phyloP scores from a whole-genome alignment of 352 stramenopile genomes.

The Pythium aphanidermatum region DNA sequence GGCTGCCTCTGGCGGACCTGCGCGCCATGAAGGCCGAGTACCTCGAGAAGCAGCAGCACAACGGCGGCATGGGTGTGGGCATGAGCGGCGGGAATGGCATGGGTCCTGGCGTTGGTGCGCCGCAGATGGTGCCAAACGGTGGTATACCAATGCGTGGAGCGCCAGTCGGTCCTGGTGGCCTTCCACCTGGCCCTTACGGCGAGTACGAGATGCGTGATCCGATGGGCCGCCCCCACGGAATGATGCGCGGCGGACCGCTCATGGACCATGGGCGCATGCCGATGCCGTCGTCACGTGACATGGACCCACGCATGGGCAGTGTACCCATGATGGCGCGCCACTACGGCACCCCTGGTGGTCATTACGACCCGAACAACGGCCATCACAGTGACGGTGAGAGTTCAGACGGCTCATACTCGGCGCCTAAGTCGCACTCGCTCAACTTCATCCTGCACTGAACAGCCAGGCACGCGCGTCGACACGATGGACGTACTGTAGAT shows the following conservation, averaged over 20 bases:
- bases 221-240: constrained; percentile 21
- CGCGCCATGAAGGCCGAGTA: constrained; percentile 83
- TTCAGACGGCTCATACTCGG: constrained; percentile 50
- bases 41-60: constrained; percentile 35
- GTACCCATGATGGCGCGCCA: constrained; percentile 2
- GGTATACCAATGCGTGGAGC: background rate
- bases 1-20: constrained; percentile 71
- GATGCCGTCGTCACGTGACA: background rate
- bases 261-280: constrained; percentile 2
- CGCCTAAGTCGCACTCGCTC: constrained; percentile 70
- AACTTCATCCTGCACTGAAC: constrained; percentile 77
- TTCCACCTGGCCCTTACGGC: constrained; percentile 9
- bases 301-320: constrained; percentile 12
- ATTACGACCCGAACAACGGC: constrained; percentile 1
- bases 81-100: background rate
- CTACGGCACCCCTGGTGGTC: constrained; percentile 19
- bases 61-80: background rate
- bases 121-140: background rate
- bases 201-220: constrained; percentile 25
- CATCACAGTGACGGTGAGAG: constrained; percentile 40
- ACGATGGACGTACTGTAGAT: no score
- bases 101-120: background rate
- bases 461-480: background rate
- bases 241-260: constrained; percentile 3
- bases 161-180: background rate